phyloP scores from a whole-genome alignment of 192 early-diverging fungal species.

The Cladochytrium replicatum region DNA sequence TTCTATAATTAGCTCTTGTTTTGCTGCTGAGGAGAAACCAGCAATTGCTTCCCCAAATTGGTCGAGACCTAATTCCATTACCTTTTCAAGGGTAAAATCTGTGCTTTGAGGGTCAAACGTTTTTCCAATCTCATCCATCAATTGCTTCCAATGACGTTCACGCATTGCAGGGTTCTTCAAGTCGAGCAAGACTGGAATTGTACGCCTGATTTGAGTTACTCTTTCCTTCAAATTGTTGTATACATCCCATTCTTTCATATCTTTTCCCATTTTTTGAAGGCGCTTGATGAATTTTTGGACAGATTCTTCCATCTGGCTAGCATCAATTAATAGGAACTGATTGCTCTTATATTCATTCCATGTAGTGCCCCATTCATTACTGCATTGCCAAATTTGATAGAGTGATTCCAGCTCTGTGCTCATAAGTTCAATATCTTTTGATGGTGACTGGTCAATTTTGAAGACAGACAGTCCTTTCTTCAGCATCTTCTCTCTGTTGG shows the following conservation, averaged over 20 bases:
- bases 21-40: slow-evolving; percentile 36
- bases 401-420: slow-evolving; percentile 34
- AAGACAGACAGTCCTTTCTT: slow-evolving; percentile 46
- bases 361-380: slow-evolving; percentile 36
- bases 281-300: slow-evolving; percentile 43
- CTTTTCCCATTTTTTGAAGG: slow-evolving; percentile 38
- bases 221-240: slow-evolving; percentile 36
- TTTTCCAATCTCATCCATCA: slow-evolving; percentile 53
- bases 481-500: slow-evolving; percentile 31
- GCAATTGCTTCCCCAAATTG: slow-evolving; percentile 43
- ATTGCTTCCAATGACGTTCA: slow-evolving; percentile 46
- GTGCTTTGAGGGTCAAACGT: slow-evolving; percentile 29
- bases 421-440: slow-evolving; percentile 41
- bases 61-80: slow-evolving; percentile 44
- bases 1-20: slow-evolving; percentile 49
- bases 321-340: slow-evolving; percentile 39
- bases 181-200: slow-evolving; percentile 43
- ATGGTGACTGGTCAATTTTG: slow-evolving; percentile 44
- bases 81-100: slow-evolving; percentile 47
- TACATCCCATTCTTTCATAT: slow-evolving; percentile 53
- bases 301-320: slow-evolving; percentile 39
- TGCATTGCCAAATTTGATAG: slow-evolving; percentile 33
- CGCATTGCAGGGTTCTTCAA: slow-evolving; percentile 44
- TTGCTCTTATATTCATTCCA: slow-evolving; percentile 37
- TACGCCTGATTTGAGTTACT: slow-evolving; percentile 39